These are phyloP conservation scores for Ceratorhiza oryzae-sativae DNA, from an alignment of 1,284 basidiomycete genomes.

Conservation along the genomic window DNA sequence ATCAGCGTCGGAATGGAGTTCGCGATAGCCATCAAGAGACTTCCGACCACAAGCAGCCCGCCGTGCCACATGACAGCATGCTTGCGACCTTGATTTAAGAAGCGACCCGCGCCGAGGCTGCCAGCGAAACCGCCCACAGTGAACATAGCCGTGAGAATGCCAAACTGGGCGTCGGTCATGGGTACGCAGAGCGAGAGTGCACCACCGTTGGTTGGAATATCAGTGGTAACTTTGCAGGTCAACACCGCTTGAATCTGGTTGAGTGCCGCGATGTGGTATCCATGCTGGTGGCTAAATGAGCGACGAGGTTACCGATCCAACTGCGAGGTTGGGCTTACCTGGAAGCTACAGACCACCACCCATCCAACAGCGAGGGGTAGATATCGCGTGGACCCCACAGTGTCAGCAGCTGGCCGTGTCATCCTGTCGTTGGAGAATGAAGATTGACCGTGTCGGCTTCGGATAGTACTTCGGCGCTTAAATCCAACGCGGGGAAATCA, in stretches of 20 bases:
- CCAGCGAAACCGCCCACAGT: conserved; percentile 88
- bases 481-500: no score
- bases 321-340: neutral
- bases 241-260: conserved; percentile 85
- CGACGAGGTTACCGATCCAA: no score
- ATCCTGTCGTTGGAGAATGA: conserved; percentile 9
- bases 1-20: conserved; percentile 64
- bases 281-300: conserved; percentile 45
- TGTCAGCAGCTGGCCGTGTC: conserved; percentile 22
- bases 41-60: conserved; percentile 64
- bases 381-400: conserved; percentile 5
- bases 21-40: conserved; percentile 69
- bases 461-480: neutral
- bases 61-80: conserved; percentile 68
- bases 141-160: conserved; percentile 81
- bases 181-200: conserved; percentile 66
- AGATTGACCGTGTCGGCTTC: neutral
- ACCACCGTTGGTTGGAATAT: conserved; percentile 54
- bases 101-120: conserved; percentile 70
- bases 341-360: conserved; percentile 25
- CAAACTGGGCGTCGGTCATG: conserved; percentile 79
- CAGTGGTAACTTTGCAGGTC: conserved; percentile 59
- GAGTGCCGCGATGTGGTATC: conserved; percentile 79
- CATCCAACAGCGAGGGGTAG: conserved; percentile 17
- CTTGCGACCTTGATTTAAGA: conserved; percentile 76